Percentiles rank a stretch among this genome's conserved stretches.
Evolutionary conservation across 768 basidiomycete species (phyloP).

Genomic region (Russula lepida): DNA sequence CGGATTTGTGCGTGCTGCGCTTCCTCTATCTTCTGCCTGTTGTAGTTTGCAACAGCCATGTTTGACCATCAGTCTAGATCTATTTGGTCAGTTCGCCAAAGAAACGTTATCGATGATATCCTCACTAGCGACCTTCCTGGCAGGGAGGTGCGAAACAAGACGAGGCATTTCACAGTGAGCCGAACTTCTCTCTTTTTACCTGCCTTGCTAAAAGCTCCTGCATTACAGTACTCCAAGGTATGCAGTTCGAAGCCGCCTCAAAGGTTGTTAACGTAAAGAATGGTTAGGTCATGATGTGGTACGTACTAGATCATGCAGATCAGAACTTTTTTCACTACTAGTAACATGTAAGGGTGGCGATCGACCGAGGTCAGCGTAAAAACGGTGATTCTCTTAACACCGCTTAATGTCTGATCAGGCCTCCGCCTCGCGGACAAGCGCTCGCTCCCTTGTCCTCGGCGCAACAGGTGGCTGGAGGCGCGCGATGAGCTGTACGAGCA

Average conservation of each 20-base stretch:
- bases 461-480: conserved; percentile 59
- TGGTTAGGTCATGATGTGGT: conserved; percentile 83
- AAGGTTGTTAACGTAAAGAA: not conserved
- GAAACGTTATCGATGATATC: conserved; percentile 18
- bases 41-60: not conserved
- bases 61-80: conserved; percentile 41
- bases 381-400: not conserved
- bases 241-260: conserved; percentile 17
- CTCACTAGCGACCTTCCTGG: conserved; percentile 19
- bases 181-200: not conserved
- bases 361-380: conserved; percentile 63
- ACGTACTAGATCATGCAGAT: conserved; percentile 22
- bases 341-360: conserved; percentile 62
- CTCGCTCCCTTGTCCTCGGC: conserved; percentile 76
- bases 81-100: conserved; percentile 56
- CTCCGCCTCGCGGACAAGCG: conserved; percentile 92
- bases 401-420: conserved; percentile 31
- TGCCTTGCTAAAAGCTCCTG: not conserved
- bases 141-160: conserved; percentile 86
- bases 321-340: conserved; percentile 4
- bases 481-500: conserved; percentile 88
- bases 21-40: not conserved
- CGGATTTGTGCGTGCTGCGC: conserved; percentile 59
- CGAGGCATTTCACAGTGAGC: conserved; percentile 77
- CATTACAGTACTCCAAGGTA: conserved; percentile 68